These are phyloP conservation scores for Barnettozyma sucrosica DNA, from an alignment of 805 yeast species.

Conservation along the genomic window DNA sequence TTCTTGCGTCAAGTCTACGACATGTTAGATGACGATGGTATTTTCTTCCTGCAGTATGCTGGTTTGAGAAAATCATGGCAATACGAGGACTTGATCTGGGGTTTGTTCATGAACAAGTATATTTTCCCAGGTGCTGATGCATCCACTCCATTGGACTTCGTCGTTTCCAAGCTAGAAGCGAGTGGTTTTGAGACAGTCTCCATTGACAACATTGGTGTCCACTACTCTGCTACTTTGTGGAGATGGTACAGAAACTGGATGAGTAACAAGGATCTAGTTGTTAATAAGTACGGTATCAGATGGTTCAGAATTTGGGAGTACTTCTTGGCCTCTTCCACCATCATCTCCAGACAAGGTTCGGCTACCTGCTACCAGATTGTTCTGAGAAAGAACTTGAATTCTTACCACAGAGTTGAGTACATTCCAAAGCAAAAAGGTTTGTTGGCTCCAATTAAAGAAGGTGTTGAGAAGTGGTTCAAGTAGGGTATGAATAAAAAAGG, in stretches of 20 bases:
- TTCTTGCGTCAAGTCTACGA: constrained; percentile 78
- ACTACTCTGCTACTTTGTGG: constrained; percentile 87
- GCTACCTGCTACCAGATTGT: constrained; percentile 90
- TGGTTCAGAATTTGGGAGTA: constrained; percentile 95
- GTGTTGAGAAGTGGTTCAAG: constrained; percentile 51
- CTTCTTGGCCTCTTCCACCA: constrained; percentile 77
- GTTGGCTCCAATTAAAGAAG: constrained; percentile 48
- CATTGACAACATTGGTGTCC: constrained; percentile 86
- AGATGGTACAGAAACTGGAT: constrained; percentile 95
- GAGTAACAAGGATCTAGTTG: constrained; percentile 69
- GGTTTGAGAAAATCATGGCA: constrained; percentile 92
- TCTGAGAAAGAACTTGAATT: constrained; percentile 82
- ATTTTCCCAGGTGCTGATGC: constrained; percentile 98
- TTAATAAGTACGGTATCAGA: constrained; percentile 75
- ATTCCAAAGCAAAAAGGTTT: constrained; percentile 75
- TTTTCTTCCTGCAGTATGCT: constrained; percentile 82
- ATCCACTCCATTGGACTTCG: constrained; percentile 86
- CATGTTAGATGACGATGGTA: constrained; percentile 87
- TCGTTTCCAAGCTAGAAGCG: constrained; percentile 67
- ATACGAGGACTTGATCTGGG: constrained; percentile 92
- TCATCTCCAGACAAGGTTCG: constrained; percentile 87
- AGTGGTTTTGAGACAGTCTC: constrained; percentile 82
- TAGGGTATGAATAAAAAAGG: constrained; percentile 3
- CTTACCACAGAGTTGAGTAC: constrained; percentile 77
- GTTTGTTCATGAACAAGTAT: constrained; percentile 92